Percentiles rank a stretch among this genome's conserved stretches.
Evolutionary conservation across 2,329 filamentous ascomycete species (phyloP).

Genomic region (Allantophomopsis lycopodina): DNA sequence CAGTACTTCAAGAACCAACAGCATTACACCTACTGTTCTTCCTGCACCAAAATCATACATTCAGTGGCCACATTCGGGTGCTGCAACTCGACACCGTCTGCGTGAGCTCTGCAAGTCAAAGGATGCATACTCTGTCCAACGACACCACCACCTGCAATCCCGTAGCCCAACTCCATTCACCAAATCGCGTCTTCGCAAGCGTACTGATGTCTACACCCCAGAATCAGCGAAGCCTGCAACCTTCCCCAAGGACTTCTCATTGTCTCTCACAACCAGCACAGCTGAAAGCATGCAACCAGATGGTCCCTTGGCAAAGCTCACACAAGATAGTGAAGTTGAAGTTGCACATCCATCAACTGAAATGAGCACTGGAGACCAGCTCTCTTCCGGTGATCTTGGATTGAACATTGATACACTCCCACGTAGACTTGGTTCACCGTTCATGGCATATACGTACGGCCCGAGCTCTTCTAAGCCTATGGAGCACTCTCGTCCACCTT

Average conservation of each 20-base stretch:
- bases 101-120: slow-evolving; percentile 47
- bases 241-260: slow-evolving; percentile 47
- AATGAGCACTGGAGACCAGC: background rate
- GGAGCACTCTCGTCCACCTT: slow-evolving; percentile 1
- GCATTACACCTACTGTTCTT: slow-evolving; percentile 39
- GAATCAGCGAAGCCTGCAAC: slow-evolving; percentile 27
- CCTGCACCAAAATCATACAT: slow-evolving; percentile 30
- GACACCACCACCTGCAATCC: slow-evolving; percentile 31
- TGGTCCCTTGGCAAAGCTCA: slow-evolving; percentile 45
- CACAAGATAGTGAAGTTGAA: slow-evolving; percentile 8
- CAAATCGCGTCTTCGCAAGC: slow-evolving; percentile 32
- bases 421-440: slow-evolving; percentile 36
- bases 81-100: slow-evolving; percentile 46
- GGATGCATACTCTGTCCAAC: slow-evolving; percentile 26
- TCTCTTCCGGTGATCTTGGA: background rate
- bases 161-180: slow-evolving; percentile 42
- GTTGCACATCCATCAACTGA: background rate
- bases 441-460: slow-evolving; percentile 44
- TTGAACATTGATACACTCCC: background rate
- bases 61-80: slow-evolving; percentile 50
- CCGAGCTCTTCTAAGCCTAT: slow-evolving; percentile 37
- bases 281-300: slow-evolving; percentile 50
- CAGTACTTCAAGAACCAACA: slow-evolving; percentile 30
- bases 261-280: slow-evolving; percentile 49
- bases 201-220: slow-evolving; percentile 33